These are phyloP conservation scores for Fusarium xyrophilum DNA, from an alignment of 2,329 filamentous ascomycete genomes.

Conservation along the genomic window DNA sequence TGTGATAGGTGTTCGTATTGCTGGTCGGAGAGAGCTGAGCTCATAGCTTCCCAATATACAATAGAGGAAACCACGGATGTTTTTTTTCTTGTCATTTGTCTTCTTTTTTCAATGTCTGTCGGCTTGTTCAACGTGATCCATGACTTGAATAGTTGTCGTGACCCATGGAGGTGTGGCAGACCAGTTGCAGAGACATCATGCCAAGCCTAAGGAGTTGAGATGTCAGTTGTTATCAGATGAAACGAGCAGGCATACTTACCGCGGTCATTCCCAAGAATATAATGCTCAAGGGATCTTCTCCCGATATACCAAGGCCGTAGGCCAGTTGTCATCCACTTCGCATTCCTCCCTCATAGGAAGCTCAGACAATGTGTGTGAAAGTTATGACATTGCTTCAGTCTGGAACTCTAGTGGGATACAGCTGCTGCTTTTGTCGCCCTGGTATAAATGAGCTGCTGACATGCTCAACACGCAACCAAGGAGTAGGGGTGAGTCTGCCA, in stretches of 20 bases:
- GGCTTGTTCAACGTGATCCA: conserved; percentile 11
- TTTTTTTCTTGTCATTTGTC: not conserved
- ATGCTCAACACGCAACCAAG: conserved; percentile 24
- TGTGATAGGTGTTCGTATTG: conserved; percentile 12
- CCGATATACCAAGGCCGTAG: not conserved
- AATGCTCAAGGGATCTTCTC: not conserved
- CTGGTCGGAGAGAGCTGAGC: conserved; percentile 23
- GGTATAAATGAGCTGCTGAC: conserved; percentile 28
- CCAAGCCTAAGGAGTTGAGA: conserved; percentile 3
- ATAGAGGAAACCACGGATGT: conserved; percentile 21
- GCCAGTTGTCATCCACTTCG: not conserved
- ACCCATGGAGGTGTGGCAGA: conserved; percentile 14
- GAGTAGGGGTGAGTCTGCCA: conserved; percentile 6
- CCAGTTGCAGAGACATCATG: conserved; percentile 14
- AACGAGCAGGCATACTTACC: not conserved
- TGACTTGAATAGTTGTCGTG: conserved; percentile 15
- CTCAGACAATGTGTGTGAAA: not conserved
- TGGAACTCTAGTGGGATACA: conserved; percentile 14
- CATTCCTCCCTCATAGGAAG: not conserved
- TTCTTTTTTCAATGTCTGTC: not conserved
- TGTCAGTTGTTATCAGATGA: rapidly evolving
- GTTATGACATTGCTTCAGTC: conserved; percentile 19
- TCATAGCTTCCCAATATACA: conserved; percentile 31
- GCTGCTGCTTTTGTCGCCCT: not conserved
- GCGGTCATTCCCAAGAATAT: conserved; percentile 28